Base-by-base conservation (phyloP, 371 early-diverging fungal species). In the Neoconidiobolus thromboides region DNA sequence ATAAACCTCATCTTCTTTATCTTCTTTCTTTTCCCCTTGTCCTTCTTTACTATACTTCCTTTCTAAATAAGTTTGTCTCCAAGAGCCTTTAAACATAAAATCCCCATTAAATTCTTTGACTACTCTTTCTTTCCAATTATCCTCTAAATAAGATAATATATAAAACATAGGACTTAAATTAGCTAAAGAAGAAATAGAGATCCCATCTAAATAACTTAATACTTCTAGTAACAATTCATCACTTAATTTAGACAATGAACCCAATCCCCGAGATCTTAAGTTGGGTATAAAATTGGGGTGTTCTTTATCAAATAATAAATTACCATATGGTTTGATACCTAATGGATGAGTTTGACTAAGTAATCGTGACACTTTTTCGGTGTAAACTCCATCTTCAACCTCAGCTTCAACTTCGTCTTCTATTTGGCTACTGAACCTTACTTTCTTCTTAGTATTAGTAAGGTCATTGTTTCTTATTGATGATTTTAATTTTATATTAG, bases 291-390 rank as follows among this genome's bases (percentile, higher is more conserved):
- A 68, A 12, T 55, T 56, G 14, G 61, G 57, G 9, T 55, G 12
- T 1, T 49, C 43, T 15, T 67, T 64, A 53, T 72, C 72, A 60
- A 78, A 67, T 50, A 73, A 73, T 60, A 67, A 65, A 69, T 81
- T 81, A 7, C 82, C 82, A 39, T 72, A 44, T 12, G 82, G 82
- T 60, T 74, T 73, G 55, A 81, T 73, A n/a, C 79, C 78, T 36
- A 70, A 68, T 15, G 82, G 79, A 46, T 81, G 78, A 26, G 26
- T 26, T 26, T 26, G 26, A 26, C 26, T 26, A 26, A 26, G 26
- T 26, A 26, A 26, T 26, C 26, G 26, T 26, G 26, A 26, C 26
- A 26, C 26, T 26, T 26, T 26, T 26, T 26, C 26, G 26, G 26
- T 26, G 26, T 26, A 26, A 0, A 26, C 26, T 26, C 26, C 26